Evolutionary conservation across 192 early-diverging fungal species (phyloP), one percentile per base, ranked within the genome.

Genomic region (Coemansia nantahalensis): DNA sequence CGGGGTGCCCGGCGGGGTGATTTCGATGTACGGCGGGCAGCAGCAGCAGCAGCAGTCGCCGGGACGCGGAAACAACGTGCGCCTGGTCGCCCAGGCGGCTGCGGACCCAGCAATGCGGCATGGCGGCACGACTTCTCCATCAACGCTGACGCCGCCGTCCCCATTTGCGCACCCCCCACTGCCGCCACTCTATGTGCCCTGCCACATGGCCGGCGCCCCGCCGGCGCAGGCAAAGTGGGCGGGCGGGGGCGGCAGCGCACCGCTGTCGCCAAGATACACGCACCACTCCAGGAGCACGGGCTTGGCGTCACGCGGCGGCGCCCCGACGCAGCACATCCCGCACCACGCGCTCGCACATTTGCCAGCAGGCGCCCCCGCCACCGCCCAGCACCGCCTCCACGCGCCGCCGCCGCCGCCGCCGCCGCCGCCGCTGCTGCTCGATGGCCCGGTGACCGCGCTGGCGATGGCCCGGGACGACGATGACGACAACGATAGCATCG

Each of bases 101-200:
- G 45, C 49, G 24, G 54, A 62, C 48, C 55, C 63, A 41, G 48
- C 48, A 54, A 49, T 38, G 54, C 43, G 24, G 36, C 37, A 36
- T 24, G 48, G 18, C 40, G 19, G 37, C 23, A 21, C 54, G 13
- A 18, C 35, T 7, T 34, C 45, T 33, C 21, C 66, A 16, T 56
- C 59, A 36, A 62, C 59, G 21, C 38, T 69, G 37, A 49, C 59
- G 31, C 59, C 62, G 41, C 43, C 45, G 18, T 30, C 64, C 43
- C 56, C 59, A 74, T 66, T 74, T 62, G 67, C 67, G 64, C 71
- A 74, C 47, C 54, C 70, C 28, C 54, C 54, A 39, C 36, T 51
- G 30, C 45, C 68, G 53, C 62, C 71, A 62, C 71, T 59, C 46
- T 67, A 62, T 59, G 51, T 54, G 11, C 64, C 71, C 36, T 74